Conservation (phyloP, 2,329 filamentous ascomycete species). For the Hypoxylon sp. region DNA sequence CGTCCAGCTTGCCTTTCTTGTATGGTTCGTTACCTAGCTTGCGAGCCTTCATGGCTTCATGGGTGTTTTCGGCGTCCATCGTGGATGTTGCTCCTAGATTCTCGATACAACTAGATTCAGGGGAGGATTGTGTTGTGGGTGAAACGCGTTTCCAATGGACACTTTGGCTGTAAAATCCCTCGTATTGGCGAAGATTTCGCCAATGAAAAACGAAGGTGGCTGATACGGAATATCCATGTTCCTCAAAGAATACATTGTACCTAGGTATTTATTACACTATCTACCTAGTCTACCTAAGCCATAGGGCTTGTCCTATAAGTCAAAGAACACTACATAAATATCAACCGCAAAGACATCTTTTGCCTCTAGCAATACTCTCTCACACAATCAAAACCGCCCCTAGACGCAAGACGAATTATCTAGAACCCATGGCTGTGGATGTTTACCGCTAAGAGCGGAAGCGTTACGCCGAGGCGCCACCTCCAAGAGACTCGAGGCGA, state of each 20-base stretch:
- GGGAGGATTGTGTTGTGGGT: background rate
- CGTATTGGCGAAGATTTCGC: background rate
- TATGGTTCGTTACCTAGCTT: constrained; percentile 35
- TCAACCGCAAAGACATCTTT: background rate
- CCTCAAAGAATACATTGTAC: background rate
- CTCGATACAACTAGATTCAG: background rate
- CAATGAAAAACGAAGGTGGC: background rate
- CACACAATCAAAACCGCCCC: background rate
- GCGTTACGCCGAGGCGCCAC: too few relatives aligned
- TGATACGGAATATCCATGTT: background rate
- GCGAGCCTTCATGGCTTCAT: constrained; percentile 11
- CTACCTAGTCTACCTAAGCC: background rate
- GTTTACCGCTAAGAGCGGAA: background rate
- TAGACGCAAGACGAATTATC: background rate
- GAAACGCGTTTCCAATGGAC: background rate
- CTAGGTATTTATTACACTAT: background rate
- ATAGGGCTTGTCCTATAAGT: background rate
- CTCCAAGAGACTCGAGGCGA: background rate
- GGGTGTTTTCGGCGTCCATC: constrained; percentile 9
- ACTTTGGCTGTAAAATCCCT: background rate
- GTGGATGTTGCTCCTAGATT: background rate
- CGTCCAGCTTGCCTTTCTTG: constrained; percentile 20
- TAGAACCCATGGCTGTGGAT: background rate
- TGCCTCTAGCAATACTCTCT: background rate
- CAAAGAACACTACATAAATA: background rate